Base-by-base conservation (phyloP, 352 stramenopile species). In the Aphanomyces stellatus region DNA sequence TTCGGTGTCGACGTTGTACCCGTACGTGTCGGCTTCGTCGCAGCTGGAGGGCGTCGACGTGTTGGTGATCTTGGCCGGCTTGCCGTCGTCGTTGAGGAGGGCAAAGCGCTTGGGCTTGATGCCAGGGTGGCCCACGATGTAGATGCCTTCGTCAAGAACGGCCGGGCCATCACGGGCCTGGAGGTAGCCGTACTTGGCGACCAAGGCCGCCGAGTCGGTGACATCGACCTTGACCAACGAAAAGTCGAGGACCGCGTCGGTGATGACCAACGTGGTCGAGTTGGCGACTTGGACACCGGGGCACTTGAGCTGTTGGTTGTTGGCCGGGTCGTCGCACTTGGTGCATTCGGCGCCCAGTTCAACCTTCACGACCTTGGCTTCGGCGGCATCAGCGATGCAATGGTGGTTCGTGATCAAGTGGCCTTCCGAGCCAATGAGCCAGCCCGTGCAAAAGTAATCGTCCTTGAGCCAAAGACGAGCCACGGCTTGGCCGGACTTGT, bases 401-500 rank as follows among this genome's bases (percentile, higher is more conserved):
- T 93, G 85, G 49, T 90, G 61, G 74, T 93, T 93, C 17, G 85
- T 91, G 17, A 93, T 51, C 43, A 90, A n/a, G 53, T 93, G 82
- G 15, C 81, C 82, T 22, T 93, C 76, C 31, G 74, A 87, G 17
- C 85, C 85, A 31, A 90, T 5, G 4, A 93, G 69, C 80, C 80
- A 93, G 13, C 85, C 85, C n/a, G 80, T 90, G 67, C 85, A 93
- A 33, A 85, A 89, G 37, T 74, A 88, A 8, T 72, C 81, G 4
- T 74, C 73, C 34, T 34, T n/a, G 46, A 88, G 89, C 7, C 88
- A 64, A 35, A 92, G 59, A 3, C 83, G 79, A 24, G 69, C 69
- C 8, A 92, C 75, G 1, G 83, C 74, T 15, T 77, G 69, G 5
- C 73, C 73, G 3, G 51, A 57, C 51, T 74, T 51, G 51, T 88